Conservation (phyloP, 306 rosid genomes). For the Vigna trinervia region DNA sequence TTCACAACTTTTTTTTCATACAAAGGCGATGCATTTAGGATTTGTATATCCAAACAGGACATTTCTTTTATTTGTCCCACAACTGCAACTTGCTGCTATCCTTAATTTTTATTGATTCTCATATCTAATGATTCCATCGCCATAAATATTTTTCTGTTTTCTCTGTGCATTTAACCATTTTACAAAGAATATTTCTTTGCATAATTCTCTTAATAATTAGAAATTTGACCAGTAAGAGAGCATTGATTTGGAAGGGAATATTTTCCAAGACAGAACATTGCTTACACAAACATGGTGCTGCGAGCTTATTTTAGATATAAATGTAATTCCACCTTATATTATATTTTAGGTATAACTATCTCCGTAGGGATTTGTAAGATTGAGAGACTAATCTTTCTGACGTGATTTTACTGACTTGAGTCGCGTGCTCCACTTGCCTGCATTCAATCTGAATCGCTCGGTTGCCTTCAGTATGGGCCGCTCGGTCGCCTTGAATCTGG, state of each 20-base stretch:
- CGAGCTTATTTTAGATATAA: background rate
- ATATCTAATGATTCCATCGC: slow-evolving; percentile 42
- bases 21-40: slow-evolving; percentile 47
- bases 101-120: slow-evolving; percentile 32
- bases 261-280: slow-evolving; percentile 9
- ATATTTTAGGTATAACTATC: too few relatives aligned
- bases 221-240: slow-evolving; percentile 32
- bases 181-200: slow-evolving; percentile 2
- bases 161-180: slow-evolving; percentile 9
- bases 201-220: background rate
- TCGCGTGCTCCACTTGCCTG: too few relatives aligned
- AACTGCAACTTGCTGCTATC: slow-evolving; percentile 42
- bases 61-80: slow-evolving; percentile 34
- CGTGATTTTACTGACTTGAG: too few relatives aligned
- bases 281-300: background rate
- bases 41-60: slow-evolving; percentile 44
- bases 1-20: slow-evolving; percentile 34
- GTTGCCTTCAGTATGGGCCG: too few relatives aligned
- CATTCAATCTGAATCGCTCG: too few relatives aligned
- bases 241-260: slow-evolving; percentile 12
- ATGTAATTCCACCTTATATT: background rate
- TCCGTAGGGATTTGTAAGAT: too few relatives aligned
- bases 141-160: slow-evolving; percentile 8
- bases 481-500: too few relatives aligned
- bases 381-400: too few relatives aligned